Evolutionary conservation across 2,329 filamentous ascomycete species (phyloP).

Genomic region (Paramyrothecium sp.): DNA sequence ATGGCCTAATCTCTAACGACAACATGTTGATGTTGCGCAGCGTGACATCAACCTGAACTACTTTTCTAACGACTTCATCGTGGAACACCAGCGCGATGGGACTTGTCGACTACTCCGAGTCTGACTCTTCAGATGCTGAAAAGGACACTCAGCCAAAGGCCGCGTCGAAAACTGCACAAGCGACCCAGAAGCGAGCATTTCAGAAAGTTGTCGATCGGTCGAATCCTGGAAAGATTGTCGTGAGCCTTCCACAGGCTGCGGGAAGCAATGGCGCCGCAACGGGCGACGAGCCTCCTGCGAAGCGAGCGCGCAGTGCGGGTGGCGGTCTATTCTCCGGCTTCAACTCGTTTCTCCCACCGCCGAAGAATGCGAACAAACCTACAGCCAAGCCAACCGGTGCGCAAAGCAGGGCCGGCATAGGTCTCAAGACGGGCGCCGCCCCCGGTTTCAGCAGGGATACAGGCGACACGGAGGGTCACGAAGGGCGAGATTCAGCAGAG

Average conservation of each 20-base stretch:
- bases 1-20: too few relatives aligned
- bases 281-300: conserved; percentile 54
- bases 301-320: conserved; percentile 59
- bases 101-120: conserved; percentile 82
- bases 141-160: conserved; percentile 26
- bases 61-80: not conserved
- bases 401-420: conserved; percentile 44
- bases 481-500: conserved; percentile 14
- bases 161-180: conserved; percentile 25
- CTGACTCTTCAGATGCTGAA: conserved; percentile 73
- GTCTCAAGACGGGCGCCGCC: conserved; percentile 78
- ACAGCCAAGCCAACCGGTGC: conserved; percentile 20
- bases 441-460: conserved; percentile 73
- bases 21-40: too few relatives aligned
- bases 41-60: too few relatives aligned
- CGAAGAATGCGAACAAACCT: conserved; percentile 58
- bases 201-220: conserved; percentile 80
- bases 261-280: conserved; percentile 10
- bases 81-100: conserved; percentile 54
- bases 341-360: conserved; percentile 82
- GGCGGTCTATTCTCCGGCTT: conserved; percentile 74
- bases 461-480: conserved; percentile 16
- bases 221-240: conserved; percentile 79
- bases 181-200: conserved; percentile 58
- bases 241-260: conserved; percentile 63